Percentiles rank a stretch among this genome's conserved stretches.
Conservation (phyloP, 208 protist species). For the Sergeia podlipaevii region DNA sequence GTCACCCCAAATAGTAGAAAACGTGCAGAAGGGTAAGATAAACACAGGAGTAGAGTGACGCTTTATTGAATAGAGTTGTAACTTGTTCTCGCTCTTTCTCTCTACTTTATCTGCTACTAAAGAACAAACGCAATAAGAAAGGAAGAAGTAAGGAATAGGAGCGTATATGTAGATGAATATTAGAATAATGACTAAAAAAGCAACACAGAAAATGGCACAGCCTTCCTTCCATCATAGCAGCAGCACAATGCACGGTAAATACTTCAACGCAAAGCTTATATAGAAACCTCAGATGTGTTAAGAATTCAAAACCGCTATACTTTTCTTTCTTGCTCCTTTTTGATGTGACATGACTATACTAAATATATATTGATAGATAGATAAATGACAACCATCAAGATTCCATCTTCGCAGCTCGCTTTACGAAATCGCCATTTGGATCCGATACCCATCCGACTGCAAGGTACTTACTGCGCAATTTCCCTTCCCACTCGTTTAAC, state of each 20-base stretch:
- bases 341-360: too few species aligned
- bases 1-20: too few species aligned
- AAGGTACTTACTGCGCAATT: slow-evolving; percentile 77
- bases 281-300: slow-evolving; percentile 6
- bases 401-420: slow-evolving; percentile 34
- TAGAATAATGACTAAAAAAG: background rate
- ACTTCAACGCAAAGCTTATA: slow-evolving; percentile 14
- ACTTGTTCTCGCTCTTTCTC: too few species aligned
- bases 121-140: too few species aligned
- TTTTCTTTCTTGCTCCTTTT: background rate
- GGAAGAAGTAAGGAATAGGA: too few species aligned
- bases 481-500: slow-evolving; percentile 88
- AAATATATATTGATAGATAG: background rate
- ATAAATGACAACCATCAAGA: slow-evolving; percentile 21
- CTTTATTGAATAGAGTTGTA: too few species aligned
- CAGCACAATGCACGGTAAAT: slow-evolving; percentile 18
- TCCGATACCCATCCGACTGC: slow-evolving; percentile 75
- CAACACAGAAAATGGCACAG: background rate
- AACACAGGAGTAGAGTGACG: too few species aligned
- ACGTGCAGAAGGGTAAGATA: too few species aligned
- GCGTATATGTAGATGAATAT: too few species aligned
- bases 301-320: too few species aligned
- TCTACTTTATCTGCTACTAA: too few species aligned
- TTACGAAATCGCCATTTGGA: slow-evolving; percentile 44
- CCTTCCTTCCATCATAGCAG: slow-evolving; percentile 1